phyloP scores from a whole-genome alignment of 805 yeast species.

The Yarrowia porcina region DNA sequence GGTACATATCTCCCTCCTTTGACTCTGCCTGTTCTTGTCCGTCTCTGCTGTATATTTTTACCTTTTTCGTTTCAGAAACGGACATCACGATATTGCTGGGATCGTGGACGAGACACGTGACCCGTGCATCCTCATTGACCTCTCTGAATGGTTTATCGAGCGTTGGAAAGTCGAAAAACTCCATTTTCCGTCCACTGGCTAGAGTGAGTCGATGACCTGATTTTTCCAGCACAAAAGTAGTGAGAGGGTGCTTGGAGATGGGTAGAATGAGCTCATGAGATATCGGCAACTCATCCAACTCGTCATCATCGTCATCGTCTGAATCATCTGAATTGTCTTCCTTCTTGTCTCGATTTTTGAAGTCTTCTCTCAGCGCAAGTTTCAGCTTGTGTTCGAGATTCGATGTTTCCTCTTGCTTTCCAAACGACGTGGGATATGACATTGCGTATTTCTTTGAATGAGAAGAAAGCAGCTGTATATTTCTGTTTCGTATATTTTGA shows the following conservation, averaged over 20 bases:
- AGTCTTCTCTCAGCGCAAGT: neutral
- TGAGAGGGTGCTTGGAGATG: slow-evolving; percentile 32
- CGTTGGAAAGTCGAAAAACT: slow-evolving; percentile 35
- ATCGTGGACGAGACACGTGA: slow-evolving; percentile 31
- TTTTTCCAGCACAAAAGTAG: slow-evolving; percentile 33
- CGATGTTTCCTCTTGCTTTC: slow-evolving; percentile 24
- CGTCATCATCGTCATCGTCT: slow-evolving; percentile 34
- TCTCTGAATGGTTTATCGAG: slow-evolving; percentile 29
- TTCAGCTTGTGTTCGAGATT: slow-evolving; percentile 22
- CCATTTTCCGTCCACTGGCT: slow-evolving; percentile 31
- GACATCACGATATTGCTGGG: slow-evolving; percentile 30
- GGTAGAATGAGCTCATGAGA: slow-evolving; percentile 37
- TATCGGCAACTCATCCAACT: slow-evolving; percentile 38
- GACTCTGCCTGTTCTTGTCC: slow-evolving; percentile 34
- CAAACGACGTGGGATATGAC: slow-evolving; percentile 3
- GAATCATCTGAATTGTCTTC: slow-evolving; percentile 29
- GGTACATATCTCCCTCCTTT: slow-evolving; percentile 39
- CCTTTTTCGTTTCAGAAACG: slow-evolving; percentile 31
- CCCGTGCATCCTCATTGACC: slow-evolving; percentile 31
- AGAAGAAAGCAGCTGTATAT: no score
- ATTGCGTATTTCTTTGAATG: no score
- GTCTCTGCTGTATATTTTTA: slow-evolving; percentile 34
- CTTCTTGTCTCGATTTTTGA: slow-evolving; percentile 10
- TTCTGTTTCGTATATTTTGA: no score
- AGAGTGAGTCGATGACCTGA: slow-evolving; percentile 37